phyloP scores from a whole-genome alignment of 306 rosid species.

The Argentina anserina region DNA sequence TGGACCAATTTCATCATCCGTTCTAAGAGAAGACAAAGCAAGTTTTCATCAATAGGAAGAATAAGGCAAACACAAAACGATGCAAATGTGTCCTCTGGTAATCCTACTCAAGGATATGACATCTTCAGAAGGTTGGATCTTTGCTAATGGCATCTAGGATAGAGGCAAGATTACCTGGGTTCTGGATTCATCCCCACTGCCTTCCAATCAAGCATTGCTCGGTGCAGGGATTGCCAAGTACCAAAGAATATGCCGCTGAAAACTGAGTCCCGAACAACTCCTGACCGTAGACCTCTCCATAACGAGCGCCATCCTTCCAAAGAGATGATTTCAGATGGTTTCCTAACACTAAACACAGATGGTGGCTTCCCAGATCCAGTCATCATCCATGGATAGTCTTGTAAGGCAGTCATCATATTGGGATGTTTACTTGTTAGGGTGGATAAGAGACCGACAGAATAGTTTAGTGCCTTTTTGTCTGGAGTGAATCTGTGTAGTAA shows the following conservation, averaged over 20 bases:
- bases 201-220: constrained; percentile 81
- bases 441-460: constrained; percentile 63
- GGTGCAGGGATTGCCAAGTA: constrained; percentile 83
- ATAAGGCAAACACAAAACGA: not conserved
- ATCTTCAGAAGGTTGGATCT: constrained; percentile 11
- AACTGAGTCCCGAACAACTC: constrained; percentile 77
- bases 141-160: not conserved
- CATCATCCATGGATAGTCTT: constrained; percentile 92
- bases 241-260: constrained; percentile 84
- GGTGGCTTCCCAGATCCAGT: constrained; percentile 89
- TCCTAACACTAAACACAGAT: constrained; percentile 53
- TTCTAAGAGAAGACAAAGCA: constrained; percentile 47
- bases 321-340: constrained; percentile 53
- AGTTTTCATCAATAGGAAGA: constrained; percentile 26
- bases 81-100: constrained; percentile 13
- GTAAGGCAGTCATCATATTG: constrained; percentile 52
- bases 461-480: constrained; percentile 59
- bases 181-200: constrained; percentile 73
- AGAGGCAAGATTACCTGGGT: constrained; percentile 51
- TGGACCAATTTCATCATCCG: constrained; percentile 65
- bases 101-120: constrained; percentile 10
- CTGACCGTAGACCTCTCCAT: constrained; percentile 85
- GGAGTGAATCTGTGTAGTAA: constrained; percentile 59
- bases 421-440: constrained; percentile 62
- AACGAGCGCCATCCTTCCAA: constrained; percentile 84